These are phyloP conservation scores for Didymella segeticola DNA, from an alignment of 2,329 filamentous ascomycete species.

Conservation along the genomic window DNA sequence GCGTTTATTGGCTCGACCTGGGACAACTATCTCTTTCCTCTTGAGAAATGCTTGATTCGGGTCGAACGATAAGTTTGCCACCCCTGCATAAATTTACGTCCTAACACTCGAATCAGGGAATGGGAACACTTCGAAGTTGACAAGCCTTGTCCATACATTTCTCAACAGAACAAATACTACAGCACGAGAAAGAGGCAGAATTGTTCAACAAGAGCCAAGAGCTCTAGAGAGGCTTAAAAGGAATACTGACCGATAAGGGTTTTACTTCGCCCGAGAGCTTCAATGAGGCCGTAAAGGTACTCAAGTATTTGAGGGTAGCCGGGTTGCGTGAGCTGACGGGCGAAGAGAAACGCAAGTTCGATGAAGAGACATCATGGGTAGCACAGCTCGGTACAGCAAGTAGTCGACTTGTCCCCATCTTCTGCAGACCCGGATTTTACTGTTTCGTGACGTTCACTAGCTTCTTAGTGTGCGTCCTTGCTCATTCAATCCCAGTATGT, in stretches of 20 bases:
- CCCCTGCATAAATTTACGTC: background rate
- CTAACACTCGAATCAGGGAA: background rate
- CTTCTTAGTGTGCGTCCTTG: background rate
- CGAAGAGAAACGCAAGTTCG: background rate
- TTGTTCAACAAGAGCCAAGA: slow-evolving; percentile 35
- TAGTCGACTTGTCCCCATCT: background rate
- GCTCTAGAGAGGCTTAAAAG: slow-evolving; percentile 29
- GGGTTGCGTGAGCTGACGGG: background rate
- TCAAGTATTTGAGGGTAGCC: slow-evolving; percentile 24
- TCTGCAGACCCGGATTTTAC: background rate
- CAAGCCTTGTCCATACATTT: slow-evolving; percentile 34
- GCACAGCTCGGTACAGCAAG: too few relatives aligned
- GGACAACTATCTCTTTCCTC: slow-evolving; percentile 32
- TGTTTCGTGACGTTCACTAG: background rate
- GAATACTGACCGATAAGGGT: slow-evolving; percentile 33
- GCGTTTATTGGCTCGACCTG: slow-evolving; percentile 36
- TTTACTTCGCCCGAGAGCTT: slow-evolving; percentile 32
- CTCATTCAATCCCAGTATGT: background rate
- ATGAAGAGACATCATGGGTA: too few relatives aligned
- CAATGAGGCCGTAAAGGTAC: slow-evolving; percentile 23
- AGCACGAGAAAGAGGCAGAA: slow-evolving; percentile 31
- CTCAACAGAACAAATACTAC: slow-evolving; percentile 28
- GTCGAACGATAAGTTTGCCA: slow-evolving; percentile 30
- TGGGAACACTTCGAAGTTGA: background rate
- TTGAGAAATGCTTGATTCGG: slow-evolving; percentile 32